Conservation (phyloP, 371 early-diverging fungal genomes). For the Fennellomyces sp. region DNA sequence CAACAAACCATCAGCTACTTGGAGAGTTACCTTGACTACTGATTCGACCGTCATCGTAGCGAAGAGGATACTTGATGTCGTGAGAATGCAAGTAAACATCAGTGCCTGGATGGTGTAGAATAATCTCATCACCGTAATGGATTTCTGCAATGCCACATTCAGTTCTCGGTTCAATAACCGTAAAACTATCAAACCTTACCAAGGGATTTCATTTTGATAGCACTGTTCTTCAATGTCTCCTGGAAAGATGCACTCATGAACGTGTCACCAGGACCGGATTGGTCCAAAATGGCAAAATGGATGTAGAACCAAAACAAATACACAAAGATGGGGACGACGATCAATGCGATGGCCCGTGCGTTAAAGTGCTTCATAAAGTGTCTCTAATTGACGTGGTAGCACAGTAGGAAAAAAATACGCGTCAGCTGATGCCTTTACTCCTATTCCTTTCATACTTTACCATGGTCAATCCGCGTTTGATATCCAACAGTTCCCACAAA, state of each 20-base stretch:
- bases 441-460: slow-evolving; percentile 30
- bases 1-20: not conserved
- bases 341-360: slow-evolving; percentile 72
- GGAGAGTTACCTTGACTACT: slow-evolving; percentile 66
- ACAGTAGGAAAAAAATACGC: not conserved
- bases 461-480: slow-evolving; percentile 75
- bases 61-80: slow-evolving; percentile 79
- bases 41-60: slow-evolving; percentile 92
- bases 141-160: slow-evolving; percentile 50
- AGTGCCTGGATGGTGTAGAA: slow-evolving; percentile 77
- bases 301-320: slow-evolving; percentile 81
- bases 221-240: slow-evolving; percentile 82
- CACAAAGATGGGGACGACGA: slow-evolving; percentile 74
- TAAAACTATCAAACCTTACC: slow-evolving; percentile 22
- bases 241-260: slow-evolving; percentile 94
- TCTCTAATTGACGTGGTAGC: slow-evolving; percentile 37
- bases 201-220: slow-evolving; percentile 58
- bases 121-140: slow-evolving; percentile 82
- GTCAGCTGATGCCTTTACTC: not conserved
- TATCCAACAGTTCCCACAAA: slow-evolving; percentile 91
- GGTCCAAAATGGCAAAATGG: slow-evolving; percentile 78
- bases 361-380: slow-evolving; percentile 69
- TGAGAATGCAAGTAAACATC: slow-evolving; percentile 87
- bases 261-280: slow-evolving; percentile 92
- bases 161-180: not conserved